Evolutionary conservation across 805 yeast species (phyloP).

Genomic region (Saccharomycodes ludwigii): DNA sequence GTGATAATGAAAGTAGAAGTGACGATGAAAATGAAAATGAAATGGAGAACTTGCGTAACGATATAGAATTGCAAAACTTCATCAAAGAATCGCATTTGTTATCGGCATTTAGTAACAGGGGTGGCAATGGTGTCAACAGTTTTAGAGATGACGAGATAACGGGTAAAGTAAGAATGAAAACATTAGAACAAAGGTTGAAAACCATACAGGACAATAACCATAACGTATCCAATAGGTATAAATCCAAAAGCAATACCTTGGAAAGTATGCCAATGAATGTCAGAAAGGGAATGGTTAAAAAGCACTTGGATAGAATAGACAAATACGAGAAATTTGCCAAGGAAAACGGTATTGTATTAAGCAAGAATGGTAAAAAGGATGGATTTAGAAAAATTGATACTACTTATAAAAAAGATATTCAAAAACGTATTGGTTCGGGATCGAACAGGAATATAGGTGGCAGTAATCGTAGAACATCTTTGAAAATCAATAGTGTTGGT

Average conservation of each 20-base stretch:
- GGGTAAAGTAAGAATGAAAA: slow-evolving; percentile 58
- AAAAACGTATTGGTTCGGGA: slow-evolving; percentile 32
- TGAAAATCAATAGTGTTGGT: slow-evolving; percentile 68
- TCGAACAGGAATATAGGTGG: too few relatives aligned
- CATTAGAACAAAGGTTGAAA: slow-evolving; percentile 46
- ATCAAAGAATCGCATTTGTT: slow-evolving; percentile 60
- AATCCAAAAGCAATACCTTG: slow-evolving; percentile 25
- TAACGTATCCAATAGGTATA: slow-evolving; percentile 28
- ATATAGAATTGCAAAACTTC: slow-evolving; percentile 59
- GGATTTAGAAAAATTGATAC: slow-evolving; percentile 48
- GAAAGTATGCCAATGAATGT: slow-evolving; percentile 84
- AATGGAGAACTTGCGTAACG: slow-evolving; percentile 50
- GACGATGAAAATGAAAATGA: slow-evolving; percentile 26
- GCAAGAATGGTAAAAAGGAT: slow-evolving; percentile 48
- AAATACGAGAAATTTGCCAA: slow-evolving; percentile 65
- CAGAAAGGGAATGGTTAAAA: slow-evolving; percentile 70
- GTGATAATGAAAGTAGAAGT: slow-evolving; percentile 8
- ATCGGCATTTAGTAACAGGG: slow-evolving; percentile 23
- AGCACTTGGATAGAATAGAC: slow-evolving; percentile 37
- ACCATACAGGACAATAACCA: slow-evolving; percentile 24
- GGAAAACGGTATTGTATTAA: slow-evolving; percentile 83
- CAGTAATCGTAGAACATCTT: slow-evolving; percentile 65
- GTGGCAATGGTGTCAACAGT: slow-evolving; percentile 56
- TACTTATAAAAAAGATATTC: slow-evolving; percentile 25
- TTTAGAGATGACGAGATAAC: slow-evolving; percentile 45